These are phyloP conservation scores for Eutrema heterophyllum DNA, from an alignment of 345 rosid species.

Conservation along the genomic window DNA sequence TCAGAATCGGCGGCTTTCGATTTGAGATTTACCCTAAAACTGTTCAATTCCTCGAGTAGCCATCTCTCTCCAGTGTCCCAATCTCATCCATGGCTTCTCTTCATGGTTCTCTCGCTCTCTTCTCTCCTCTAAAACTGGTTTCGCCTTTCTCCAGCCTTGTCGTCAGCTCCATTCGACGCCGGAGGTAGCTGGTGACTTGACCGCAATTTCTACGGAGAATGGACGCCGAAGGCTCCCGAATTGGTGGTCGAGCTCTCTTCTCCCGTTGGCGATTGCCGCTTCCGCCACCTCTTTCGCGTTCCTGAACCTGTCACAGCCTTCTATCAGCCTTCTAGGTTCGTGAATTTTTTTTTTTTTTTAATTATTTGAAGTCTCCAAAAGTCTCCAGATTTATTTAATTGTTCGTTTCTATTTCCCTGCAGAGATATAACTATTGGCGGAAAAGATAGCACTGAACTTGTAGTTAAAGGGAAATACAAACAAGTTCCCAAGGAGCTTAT, in stretches of 20 bases:
- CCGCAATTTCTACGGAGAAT: slow-evolving; percentile 11
- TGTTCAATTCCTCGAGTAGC: too few species aligned
- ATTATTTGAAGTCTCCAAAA: background rate
- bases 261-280: slow-evolving; percentile 50
- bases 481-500: slow-evolving; percentile 62
- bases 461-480: slow-evolving; percentile 56
- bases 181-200: background rate
- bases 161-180: slow-evolving; percentile 25
- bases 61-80: too few species aligned
- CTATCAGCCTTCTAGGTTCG: slow-evolving; percentile 45
- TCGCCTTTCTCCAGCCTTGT: slow-evolving; percentile 32
- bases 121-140: too few species aligned
- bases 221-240: slow-evolving; percentile 1
- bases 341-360: background rate
- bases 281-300: slow-evolving; percentile 52
- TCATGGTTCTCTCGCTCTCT: too few species aligned
- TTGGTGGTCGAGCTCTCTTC: slow-evolving; percentile 41
- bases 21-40: too few species aligned
- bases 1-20: too few species aligned
- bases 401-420: background rate
- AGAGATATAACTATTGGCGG: slow-evolving; percentile 46
- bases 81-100: too few species aligned
- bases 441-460: slow-evolving; percentile 50
- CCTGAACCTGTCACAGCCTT: slow-evolving; percentile 39
- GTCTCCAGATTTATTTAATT: background rate